Percentiles rank a stretch among this genome's conserved stretches.
Conservation (phyloP, 2,329 filamentous ascomycete species). For the Myriosclerotinia duriaeana region DNA sequence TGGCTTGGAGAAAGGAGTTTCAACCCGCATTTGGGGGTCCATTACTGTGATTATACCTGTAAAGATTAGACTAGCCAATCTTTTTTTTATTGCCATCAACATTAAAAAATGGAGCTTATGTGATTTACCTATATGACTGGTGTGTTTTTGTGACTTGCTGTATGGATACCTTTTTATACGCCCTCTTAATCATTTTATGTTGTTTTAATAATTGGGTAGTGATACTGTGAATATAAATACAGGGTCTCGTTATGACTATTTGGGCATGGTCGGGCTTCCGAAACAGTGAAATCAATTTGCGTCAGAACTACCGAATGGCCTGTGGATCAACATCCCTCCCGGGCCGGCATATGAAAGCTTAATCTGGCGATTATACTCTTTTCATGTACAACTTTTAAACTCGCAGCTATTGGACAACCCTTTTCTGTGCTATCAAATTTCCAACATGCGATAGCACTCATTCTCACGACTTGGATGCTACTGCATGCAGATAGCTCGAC, state of each 20-base stretch:
- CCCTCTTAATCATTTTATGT: neutral
- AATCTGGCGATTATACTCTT: conserved; percentile 9
- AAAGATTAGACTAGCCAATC: conserved; percentile 21
- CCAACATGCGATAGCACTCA: conserved; percentile 26
- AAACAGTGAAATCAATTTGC: conserved; percentile 10
- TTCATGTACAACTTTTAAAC: conserved; percentile 1
- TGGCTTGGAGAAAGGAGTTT: conserved; percentile 23
- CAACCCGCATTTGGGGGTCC: conserved; percentile 20
- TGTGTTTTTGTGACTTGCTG: neutral
- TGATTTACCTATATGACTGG: neutral
- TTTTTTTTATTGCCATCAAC: conserved; percentile 13
- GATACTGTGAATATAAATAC: neutral
- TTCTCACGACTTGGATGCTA: conserved; percentile 23
- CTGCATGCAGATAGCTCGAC: conserved; percentile 23
- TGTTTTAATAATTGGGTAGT: neutral
- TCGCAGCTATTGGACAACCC: conserved; percentile 3
- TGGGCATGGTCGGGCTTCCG: conserved; percentile 1
- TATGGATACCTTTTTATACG: neutral
- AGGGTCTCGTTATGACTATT: conserved; percentile 10
- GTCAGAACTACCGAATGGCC: conserved; percentile 14
- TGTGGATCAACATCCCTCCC: conserved; percentile 15
- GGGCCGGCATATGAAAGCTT: conserved; percentile 15
- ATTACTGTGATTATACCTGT: conserved; percentile 18
- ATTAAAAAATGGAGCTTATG: neutral
- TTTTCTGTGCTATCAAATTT: neutral